Conservation (phyloP, 495 filamentous ascomycete species). For the Talaromyces adpressus region DNA sequence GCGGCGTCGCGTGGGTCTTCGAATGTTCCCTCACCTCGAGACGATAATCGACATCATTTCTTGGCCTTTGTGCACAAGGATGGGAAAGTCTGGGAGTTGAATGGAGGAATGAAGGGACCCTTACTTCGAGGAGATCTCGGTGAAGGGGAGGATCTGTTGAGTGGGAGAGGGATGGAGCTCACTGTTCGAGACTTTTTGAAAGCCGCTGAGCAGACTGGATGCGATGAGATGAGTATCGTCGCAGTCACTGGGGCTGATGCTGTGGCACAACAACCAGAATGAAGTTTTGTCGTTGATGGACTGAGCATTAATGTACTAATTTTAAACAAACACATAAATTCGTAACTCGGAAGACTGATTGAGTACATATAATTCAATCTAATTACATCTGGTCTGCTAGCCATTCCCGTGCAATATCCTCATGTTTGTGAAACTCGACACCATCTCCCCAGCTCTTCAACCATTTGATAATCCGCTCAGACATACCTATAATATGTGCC, state of each 20-base stretch:
- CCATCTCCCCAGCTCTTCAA: constrained; percentile 1
- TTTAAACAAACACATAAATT: background rate
- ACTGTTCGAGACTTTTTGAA: constrained; percentile 59
- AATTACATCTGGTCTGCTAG: constrained; percentile 7
- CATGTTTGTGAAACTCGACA: background rate
- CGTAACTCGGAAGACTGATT: background rate
- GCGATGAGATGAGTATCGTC: constrained; percentile 6
- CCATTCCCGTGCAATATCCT: constrained; percentile 10
- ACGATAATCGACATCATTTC: constrained; percentile 65
- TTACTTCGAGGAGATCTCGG: constrained; percentile 57
- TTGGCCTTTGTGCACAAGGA: constrained; percentile 71
- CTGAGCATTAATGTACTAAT: background rate
- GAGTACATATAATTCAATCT: background rate
- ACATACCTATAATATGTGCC: constrained; percentile 52
- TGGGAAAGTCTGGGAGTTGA: constrained; percentile 72
- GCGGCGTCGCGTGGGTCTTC: constrained; percentile 65
- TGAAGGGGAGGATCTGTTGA: constrained; percentile 62
- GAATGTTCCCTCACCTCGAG: constrained; percentile 53
- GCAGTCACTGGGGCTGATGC: background rate
- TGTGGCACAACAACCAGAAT: background rate
- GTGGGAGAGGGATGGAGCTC: constrained; percentile 53
- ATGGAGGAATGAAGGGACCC: constrained; percentile 69
- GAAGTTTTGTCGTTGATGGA: background rate
- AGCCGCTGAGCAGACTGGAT: constrained; percentile 4
- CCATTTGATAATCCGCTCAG: constrained; percentile 37